Percentiles rank a stretch among this genome's conserved stretches.
Evolutionary conservation across 2,329 filamentous ascomycete genomes (phyloP).

Genomic region (Zymoseptoria crescenta): DNA sequence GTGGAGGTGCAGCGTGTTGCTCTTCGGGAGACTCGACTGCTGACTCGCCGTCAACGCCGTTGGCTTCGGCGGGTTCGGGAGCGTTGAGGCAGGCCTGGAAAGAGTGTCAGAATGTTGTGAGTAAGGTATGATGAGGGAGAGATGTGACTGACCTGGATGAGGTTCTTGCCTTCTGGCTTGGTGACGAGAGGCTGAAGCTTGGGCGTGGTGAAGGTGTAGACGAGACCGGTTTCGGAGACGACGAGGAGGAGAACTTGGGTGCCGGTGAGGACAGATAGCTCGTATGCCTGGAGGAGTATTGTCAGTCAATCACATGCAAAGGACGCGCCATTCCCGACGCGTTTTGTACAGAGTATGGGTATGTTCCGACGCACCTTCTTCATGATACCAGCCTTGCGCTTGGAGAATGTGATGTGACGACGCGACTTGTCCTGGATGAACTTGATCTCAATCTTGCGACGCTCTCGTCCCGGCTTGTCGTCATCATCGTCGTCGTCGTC

Average conservation of each 20-base stretch:
- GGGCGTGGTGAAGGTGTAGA: slow-evolving; percentile 97
- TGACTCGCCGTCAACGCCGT: slow-evolving; percentile 43
- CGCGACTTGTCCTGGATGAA: slow-evolving; percentile 99
- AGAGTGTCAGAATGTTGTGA: slow-evolving; percentile 26
- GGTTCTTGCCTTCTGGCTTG: slow-evolving; percentile 97
- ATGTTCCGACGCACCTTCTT: slow-evolving; percentile 67
- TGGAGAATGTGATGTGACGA: slow-evolving; percentile 98
- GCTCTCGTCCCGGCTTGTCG: slow-evolving; percentile 96
- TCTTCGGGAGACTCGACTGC: slow-evolving; percentile 85
- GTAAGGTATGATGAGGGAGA: slow-evolving; percentile 4
- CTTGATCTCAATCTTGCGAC: slow-evolving; percentile 99
- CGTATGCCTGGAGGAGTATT: slow-evolving; percentile 64
- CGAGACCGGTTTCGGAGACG: slow-evolving; percentile 92
- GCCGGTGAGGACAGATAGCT: slow-evolving; percentile 92
- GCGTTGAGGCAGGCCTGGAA: slow-evolving; percentile 90
- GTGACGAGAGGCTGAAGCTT: slow-evolving; percentile 97
- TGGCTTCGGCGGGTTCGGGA: slow-evolving; percentile 77
- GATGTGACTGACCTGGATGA: slow-evolving; percentile 69
- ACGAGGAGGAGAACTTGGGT: slow-evolving; percentile 95
- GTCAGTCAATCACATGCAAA: slow-evolving; percentile 7
- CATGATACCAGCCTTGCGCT: slow-evolving; percentile 99
- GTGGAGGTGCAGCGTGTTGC: slow-evolving; percentile 53
- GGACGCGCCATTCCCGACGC: slow-evolving; percentile 8
- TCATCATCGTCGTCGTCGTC: slow-evolving; percentile 91
- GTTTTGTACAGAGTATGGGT: neutral